These are phyloP conservation scores for Tuber brumale DNA, from an alignment of 495 filamentous ascomycete genomes.

Conservation along the genomic window DNA sequence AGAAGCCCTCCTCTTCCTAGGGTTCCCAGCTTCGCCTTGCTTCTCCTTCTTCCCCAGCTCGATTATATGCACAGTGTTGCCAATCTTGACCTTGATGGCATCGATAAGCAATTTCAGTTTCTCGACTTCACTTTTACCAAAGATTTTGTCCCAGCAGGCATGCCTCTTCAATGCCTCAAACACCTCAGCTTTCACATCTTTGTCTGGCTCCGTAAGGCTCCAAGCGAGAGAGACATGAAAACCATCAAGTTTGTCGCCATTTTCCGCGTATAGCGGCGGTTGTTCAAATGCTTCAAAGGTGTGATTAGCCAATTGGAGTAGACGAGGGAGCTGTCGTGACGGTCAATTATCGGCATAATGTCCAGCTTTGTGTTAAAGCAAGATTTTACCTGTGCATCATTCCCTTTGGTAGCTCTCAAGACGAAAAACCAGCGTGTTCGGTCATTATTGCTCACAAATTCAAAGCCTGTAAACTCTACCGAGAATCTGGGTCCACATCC, in stretches of 20 bases:
- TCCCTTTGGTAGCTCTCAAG: conserved; percentile 51
- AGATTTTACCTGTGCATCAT: conserved; percentile 25
- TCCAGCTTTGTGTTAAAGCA: not conserved
- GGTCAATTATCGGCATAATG: not conserved
- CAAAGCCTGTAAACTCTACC: conserved; percentile 51
- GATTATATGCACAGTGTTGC: conserved; percentile 54
- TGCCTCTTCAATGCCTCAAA: conserved; percentile 44
- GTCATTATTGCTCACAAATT: conserved; percentile 69
- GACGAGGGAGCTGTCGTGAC: conserved; percentile 52
- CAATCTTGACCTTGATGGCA: conserved; percentile 68
- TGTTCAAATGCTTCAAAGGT: conserved; percentile 56
- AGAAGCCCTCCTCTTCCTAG: conserved; percentile 26
- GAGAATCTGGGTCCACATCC: conserved; percentile 41
- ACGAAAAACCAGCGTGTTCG: conserved; percentile 82
- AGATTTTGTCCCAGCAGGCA: conserved; percentile 37
- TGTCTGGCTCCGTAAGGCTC: conserved; percentile 47
- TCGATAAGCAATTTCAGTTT: conserved; percentile 46
- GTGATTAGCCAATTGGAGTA: conserved; percentile 61
- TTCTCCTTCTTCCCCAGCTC: conserved; percentile 23
- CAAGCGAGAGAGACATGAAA: conserved; percentile 84
- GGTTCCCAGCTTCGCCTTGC: conserved; percentile 6
- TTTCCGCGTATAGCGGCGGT: conserved; percentile 59
- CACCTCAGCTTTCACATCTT: conserved; percentile 15
- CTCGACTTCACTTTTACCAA: conserved; percentile 24
- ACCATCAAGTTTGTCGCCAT: conserved; percentile 47